Base-by-base conservation (phyloP, 805 yeast genomes). In the Vanderwaltozyma polyspora region DNA sequence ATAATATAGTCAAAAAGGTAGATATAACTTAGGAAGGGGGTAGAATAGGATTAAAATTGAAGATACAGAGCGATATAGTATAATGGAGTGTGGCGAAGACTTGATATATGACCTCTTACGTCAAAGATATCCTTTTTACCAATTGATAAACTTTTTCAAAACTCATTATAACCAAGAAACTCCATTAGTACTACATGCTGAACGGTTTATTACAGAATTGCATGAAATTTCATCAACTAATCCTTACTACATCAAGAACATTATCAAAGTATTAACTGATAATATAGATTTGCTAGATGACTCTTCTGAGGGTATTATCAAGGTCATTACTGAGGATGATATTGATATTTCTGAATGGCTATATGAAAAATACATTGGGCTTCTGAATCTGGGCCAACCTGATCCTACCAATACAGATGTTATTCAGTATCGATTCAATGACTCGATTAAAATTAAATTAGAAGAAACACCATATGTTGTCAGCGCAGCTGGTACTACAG, bases 401-500 rank as follows among this genome's bases (percentile, higher is more conserved):
- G 42, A 39, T 5, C 55, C 56, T 0, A 47, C 54, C 5, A 45
- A 46, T 1, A 31, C 36, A 7, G 68, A 64, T 33, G 36, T 54
- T 4, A 48, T 64, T 8, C 49, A 44, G 14, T 63, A 62, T 37
- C 44, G 38, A n/a, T 41, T 63, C 19, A 31, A 37, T 25, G 34
- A 36, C 1, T 19, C 18, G 12, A 30, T 41, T 1, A 32, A 32
- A 0, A 49, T 68, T 2, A 43, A 45, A 6, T 69, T 79, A 3
- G 59, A 57, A 38, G 91, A 81, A 46, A 66, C 73, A 0, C 89
- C 87, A 0, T 63, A 67, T 35, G 41, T 80, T 34, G 71, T 81
- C 11, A 70, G 82, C 25, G 84, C 83, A 1, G 51, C 60, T n/a
- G 94, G 93, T 5, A 79, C 94, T 1, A 89, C 96, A 0, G 96